These are phyloP conservation scores for Linderniella brevidens DNA, from an alignment of 257 asterid genomes.

Conservation along the genomic window DNA sequence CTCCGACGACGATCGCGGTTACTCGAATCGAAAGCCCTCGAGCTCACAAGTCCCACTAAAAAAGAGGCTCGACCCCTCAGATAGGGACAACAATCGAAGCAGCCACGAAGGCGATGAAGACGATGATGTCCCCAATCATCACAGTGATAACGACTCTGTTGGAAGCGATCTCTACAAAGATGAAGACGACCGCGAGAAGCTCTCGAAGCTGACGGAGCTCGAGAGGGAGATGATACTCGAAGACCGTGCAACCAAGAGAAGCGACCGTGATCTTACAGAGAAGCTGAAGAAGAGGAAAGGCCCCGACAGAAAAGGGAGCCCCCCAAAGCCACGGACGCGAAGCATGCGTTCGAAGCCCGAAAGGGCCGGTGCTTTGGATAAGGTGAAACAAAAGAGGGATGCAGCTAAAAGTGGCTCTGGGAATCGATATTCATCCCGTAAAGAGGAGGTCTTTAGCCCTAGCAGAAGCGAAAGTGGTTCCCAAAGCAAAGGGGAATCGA, in stretches of 20 bases:
- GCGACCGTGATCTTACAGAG: conserved; percentile 67
- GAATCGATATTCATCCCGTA: conserved; percentile 58
- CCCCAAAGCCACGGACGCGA: conserved; percentile 59
- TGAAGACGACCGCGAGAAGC: conserved; percentile 76
- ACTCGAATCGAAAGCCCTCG: conserved; percentile 59
- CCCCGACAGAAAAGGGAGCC: conserved; percentile 46
- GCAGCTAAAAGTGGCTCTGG: conserved; percentile 58
- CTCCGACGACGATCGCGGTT: conserved; percentile 68
- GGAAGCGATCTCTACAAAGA: conserved; percentile 93
- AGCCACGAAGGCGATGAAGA: conserved; percentile 55
- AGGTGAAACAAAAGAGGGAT: conserved; percentile 63
- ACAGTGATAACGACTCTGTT: conserved; percentile 86
- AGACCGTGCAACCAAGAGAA: conserved; percentile 73
- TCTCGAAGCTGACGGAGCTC: conserved; percentile 77
- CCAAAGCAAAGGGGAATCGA: conserved; percentile 60
- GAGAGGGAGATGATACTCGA: conserved; percentile 80
- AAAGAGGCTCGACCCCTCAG: conserved; percentile 68
- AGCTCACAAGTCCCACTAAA: conserved; percentile 82
- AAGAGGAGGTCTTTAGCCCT: conserved; percentile 78
- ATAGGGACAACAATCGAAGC: conserved; percentile 58
- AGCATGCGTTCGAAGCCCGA: conserved; percentile 74
- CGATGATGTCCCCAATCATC: conserved; percentile 30
- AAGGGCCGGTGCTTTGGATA: conserved; percentile 80
- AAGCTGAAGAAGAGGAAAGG: conserved; percentile 40
- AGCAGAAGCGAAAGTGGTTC: conserved; percentile 64